Evolutionary conservation across 768 basidiomycete species (phyloP).

Genomic region (Trametes cubensis): DNA sequence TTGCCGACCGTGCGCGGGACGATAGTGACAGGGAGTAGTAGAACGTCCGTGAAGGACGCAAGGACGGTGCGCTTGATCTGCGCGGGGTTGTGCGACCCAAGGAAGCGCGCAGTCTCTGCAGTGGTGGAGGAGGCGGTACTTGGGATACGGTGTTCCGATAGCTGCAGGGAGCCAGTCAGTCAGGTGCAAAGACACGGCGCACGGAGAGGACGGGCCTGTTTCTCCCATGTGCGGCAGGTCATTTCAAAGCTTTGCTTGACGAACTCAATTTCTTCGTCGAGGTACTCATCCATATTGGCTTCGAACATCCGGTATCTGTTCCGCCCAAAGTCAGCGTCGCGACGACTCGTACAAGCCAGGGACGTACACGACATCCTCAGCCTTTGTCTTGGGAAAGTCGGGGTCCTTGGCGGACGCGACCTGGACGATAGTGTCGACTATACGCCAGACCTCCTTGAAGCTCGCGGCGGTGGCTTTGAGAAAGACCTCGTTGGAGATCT

Average conservation of each 20-base stretch:
- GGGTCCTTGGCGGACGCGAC: conserved; percentile 51
- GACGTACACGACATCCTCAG: conserved; percentile 84
- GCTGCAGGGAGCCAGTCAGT: conserved; percentile 20
- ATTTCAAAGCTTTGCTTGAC: conserved; percentile 73
- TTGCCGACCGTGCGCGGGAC: conserved; percentile 73
- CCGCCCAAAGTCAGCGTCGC: neutral
- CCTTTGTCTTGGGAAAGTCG: conserved; percentile 50
- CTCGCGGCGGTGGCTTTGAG: conserved; percentile 87
- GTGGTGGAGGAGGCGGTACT: conserved; percentile 5
- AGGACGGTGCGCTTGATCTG: conserved; percentile 91
- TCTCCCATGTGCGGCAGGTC: conserved; percentile 82
- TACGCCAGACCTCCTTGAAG: conserved; percentile 84
- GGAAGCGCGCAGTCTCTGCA: conserved; percentile 57
- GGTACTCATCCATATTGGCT: conserved; percentile 95
- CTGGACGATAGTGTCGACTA: conserved; percentile 75
- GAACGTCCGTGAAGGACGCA: conserved; percentile 86
- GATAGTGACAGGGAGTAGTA: conserved; percentile 93
- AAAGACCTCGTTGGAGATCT: conserved; percentile 70
- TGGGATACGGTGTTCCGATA: conserved; percentile 27
- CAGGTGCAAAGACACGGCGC: neutral
- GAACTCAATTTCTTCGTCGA: conserved; percentile 89
- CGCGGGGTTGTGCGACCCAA: conserved; percentile 85
- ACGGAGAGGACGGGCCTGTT: conserved; percentile 47
- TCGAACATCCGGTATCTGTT: conserved; percentile 93
- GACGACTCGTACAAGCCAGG: neutral